Conservation (phyloP, 495 filamentous ascomycete genomes). For the Xylaria acuta region DNA sequence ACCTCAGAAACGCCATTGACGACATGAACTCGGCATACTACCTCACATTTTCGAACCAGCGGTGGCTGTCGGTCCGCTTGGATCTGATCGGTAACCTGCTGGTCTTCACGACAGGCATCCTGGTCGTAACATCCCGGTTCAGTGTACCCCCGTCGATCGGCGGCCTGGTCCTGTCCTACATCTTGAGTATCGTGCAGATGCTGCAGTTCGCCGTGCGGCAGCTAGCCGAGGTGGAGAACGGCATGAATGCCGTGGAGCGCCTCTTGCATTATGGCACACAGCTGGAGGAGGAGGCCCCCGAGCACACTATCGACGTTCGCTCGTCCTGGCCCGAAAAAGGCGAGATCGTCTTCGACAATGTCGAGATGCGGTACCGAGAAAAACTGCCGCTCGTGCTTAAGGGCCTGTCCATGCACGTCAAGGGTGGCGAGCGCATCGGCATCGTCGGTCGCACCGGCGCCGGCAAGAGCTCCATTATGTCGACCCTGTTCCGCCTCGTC, state of each 20-base stretch:
- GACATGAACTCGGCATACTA: conserved; percentile 94
- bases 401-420: conserved; percentile 76
- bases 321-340: conserved; percentile 82
- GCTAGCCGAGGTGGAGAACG: conserved; percentile 94
- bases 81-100: conserved; percentile 82
- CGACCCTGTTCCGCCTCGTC: conserved; percentile 86
- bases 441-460: conserved; percentile 94
- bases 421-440: conserved; percentile 87
- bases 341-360: conserved; percentile 82
- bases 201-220: conserved; percentile 94
- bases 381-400: conserved; percentile 85
- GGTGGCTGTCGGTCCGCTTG: conserved; percentile 86
- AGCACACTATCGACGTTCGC: conserved; percentile 71
- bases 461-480: conserved; percentile 95
- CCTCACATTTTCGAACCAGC: conserved; percentile 90
- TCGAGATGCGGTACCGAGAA: conserved; percentile 88
- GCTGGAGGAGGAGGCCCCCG: conserved; percentile 86
- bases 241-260: conserved; percentile 95
- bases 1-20: conserved; percentile 75
- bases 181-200: conserved; percentile 93
- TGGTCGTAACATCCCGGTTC: conserved; percentile 95
- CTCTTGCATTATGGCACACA: conserved; percentile 89
- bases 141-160: conserved; percentile 81
- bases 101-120: conserved; percentile 84
- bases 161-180: conserved; percentile 89